Percentiles rank a stretch among this genome's conserved stretches.
These are phyloP conservation scores for Fusarium domesticum DNA, from an alignment of 2,329 filamentous ascomycete genomes.

Conservation along the genomic window DNA sequence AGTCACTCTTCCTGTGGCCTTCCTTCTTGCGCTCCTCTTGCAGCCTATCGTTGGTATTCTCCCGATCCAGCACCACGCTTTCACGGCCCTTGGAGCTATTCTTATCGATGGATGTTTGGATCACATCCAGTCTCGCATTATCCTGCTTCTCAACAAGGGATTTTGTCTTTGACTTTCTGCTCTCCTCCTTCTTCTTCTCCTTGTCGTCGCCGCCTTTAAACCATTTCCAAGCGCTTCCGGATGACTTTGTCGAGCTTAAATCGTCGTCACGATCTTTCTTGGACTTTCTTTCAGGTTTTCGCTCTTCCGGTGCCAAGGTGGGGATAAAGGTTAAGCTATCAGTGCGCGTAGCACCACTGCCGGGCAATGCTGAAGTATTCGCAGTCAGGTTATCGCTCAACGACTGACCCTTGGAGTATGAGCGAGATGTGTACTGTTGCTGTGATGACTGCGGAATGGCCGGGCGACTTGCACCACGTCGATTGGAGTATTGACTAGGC, in stretches of 20 bases:
- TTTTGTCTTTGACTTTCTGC: conserved; percentile 66
- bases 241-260: conserved; percentile 64
- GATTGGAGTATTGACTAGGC: conserved; percentile 44
- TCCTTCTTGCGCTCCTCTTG: conserved; percentile 83
- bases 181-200: conserved; percentile 57
- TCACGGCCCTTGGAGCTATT: conserved; percentile 66
- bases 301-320: conserved; percentile 66
- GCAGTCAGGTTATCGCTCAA: conserved; percentile 31
- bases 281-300: conserved; percentile 68
- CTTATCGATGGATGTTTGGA: conserved; percentile 83
- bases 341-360: conserved; percentile 64
- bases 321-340: conserved; percentile 80
- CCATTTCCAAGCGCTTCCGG: conserved; percentile 68
- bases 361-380: conserved; percentile 63
- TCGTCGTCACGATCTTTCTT: conserved; percentile 71
- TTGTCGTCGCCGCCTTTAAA: conserved; percentile 73
- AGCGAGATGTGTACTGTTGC: conserved; percentile 29
- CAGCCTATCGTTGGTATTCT: conserved; percentile 66
- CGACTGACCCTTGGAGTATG: conserved; percentile 27
- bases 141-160: conserved; percentile 63
- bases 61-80: conserved; percentile 78
- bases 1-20: conserved; percentile 67
- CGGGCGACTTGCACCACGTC: conserved; percentile 19
- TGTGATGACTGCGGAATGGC: conserved; percentile 18
- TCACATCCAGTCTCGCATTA: conserved; percentile 76